Conservation (phyloP, 352 stramenopile genomes). For the Paralagenidium karlingii region DNA sequence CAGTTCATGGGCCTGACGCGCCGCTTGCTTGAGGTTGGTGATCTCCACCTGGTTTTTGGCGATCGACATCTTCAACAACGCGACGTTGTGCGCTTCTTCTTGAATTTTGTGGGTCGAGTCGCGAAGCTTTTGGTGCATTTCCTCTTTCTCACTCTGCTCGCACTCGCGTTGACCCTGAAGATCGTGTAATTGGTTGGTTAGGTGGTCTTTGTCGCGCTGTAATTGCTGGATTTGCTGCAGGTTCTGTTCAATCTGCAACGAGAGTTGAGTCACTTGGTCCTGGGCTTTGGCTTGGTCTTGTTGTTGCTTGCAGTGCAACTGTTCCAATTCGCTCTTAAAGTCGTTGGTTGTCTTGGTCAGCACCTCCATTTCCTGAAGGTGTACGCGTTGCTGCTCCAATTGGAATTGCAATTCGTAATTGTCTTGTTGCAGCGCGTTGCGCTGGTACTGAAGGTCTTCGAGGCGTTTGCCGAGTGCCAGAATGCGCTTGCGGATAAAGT, state of each 20-base stretch:
- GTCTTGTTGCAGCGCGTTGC: slow-evolving; percentile 56
- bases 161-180: slow-evolving; percentile 7
- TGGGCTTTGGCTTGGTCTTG: slow-evolving; percentile 8
- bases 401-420: slow-evolving; percentile 64
- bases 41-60: slow-evolving; percentile 42
- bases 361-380: slow-evolving; percentile 30
- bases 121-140: slow-evolving; percentile 17
- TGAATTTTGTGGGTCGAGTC: slow-evolving; percentile 15
- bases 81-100: slow-evolving; percentile 39
- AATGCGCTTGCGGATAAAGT: slow-evolving; percentile 44
- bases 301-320: slow-evolving; percentile 10
- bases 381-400: slow-evolving; percentile 33
- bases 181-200: no score
- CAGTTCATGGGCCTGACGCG: slow-evolving; percentile 41
- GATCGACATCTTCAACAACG: slow-evolving; percentile 18
- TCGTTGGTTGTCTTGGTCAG: slow-evolving; percentile 16
- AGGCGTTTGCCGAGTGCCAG: slow-evolving; percentile 47
- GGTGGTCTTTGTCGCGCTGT: no score
- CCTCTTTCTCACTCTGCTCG: slow-evolving; percentile 20
- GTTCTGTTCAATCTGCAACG: slow-evolving; percentile 12
- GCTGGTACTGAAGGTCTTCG: slow-evolving; percentile 56
- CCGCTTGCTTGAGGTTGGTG: slow-evolving; percentile 32
- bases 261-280: slow-evolving; percentile 5
- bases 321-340: slow-evolving; percentile 25
- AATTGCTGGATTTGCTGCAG: slow-evolving; percentile 8